Evolutionary conservation across 106 monocot species (phyloP).

Genomic region (Apostasia ramifera): DNA sequence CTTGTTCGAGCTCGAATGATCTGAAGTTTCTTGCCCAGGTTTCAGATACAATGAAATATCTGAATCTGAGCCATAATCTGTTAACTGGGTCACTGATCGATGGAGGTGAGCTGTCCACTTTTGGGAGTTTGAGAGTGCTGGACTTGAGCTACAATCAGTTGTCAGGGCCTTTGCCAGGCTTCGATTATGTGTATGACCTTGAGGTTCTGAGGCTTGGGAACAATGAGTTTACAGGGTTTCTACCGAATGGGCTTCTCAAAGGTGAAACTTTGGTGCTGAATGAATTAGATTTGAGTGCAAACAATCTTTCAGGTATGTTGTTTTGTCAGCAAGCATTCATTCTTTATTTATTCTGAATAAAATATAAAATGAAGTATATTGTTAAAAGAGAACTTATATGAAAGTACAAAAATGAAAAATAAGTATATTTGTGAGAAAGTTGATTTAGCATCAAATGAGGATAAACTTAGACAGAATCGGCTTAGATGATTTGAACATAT

Average conservation of each 20-base stretch:
- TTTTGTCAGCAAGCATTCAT: background rate
- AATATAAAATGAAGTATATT: no score
- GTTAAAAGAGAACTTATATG: no score
- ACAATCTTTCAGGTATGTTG: constrained; percentile 79
- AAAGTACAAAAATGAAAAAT: no score
- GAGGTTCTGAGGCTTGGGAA: constrained; percentile 79
- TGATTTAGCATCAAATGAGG: no score
- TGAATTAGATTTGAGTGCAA: constrained; percentile 89
- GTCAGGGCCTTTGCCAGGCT: constrained; percentile 79
- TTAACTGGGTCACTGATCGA: constrained; percentile 78
- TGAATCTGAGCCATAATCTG: constrained; percentile 87
- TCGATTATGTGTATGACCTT: constrained; percentile 96
- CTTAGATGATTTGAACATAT: no score
- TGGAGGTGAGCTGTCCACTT: constrained; percentile 74
- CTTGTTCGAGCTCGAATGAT: constrained; percentile 55
- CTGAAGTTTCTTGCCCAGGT: constrained; percentile 75
- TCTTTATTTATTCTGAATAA: background rate
- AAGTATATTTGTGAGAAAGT: no score
- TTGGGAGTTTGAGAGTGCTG: constrained; percentile 87
- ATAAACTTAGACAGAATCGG: no score
- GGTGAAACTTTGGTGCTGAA: constrained; percentile 78
- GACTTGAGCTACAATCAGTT: constrained; percentile 90
- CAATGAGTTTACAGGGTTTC: constrained; percentile 70
- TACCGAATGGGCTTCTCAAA: constrained; percentile 79
- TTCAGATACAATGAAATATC: constrained; percentile 67